A percentile compares a stretch with the other conserved stretches of the same genome.
phyloP scores from a whole-genome alignment of 306 rosid genomes.

The Quercus mongolica region DNA sequence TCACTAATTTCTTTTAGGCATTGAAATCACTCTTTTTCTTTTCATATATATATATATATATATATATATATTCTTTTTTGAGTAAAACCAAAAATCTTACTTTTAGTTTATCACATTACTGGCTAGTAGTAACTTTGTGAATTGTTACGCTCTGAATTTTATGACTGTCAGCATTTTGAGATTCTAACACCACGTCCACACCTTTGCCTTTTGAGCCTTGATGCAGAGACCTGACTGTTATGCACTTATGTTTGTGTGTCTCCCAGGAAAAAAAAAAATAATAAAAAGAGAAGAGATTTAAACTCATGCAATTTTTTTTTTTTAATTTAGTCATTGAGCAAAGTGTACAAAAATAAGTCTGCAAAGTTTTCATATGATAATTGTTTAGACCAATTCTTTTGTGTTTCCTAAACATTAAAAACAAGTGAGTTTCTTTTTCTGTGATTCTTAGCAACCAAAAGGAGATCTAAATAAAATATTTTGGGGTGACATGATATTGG shows the following conservation, averaged over 20 bases:
- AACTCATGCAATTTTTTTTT: background rate
- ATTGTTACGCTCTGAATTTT: background rate
- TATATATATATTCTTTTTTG: no score
- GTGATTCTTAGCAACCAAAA: background rate
- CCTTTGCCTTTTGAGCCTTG: background rate
- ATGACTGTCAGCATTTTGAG: background rate
- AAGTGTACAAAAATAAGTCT: background rate
- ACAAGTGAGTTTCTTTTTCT: background rate
- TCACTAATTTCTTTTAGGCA: background rate
- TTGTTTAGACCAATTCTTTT: background rate
- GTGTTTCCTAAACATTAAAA: background rate
- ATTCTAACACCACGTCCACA: background rate
- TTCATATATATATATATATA: no score
- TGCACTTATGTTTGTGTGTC: background rate
- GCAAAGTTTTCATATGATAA: background rate
- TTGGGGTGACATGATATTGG: background rate
- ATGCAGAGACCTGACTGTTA: background rate
- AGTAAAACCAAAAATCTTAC: no score
- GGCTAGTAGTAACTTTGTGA: background rate
- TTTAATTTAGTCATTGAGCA: background rate
- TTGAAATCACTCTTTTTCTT: background rate
- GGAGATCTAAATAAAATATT: background rate
- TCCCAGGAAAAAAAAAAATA: background rate
- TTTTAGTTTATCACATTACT: background rate
- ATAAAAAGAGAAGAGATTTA: background rate